Percentiles rank a stretch among this genome's conserved stretches.
Conservation (phyloP, 73 alveolate genomes). For the Paramecium octaurelia region DNA sequence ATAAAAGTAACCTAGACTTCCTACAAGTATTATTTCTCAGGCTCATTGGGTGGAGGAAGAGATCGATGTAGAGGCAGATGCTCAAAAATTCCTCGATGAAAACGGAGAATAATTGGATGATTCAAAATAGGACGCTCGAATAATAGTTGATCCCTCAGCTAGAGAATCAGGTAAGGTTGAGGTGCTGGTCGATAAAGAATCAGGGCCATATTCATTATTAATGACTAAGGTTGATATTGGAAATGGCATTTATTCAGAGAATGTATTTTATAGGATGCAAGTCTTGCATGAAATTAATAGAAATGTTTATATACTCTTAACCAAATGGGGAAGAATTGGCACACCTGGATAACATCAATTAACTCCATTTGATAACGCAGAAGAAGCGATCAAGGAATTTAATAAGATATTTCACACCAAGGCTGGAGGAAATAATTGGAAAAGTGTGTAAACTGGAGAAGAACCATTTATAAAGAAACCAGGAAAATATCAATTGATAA, state of each 20-base stretch:
- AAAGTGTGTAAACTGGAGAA: neutral
- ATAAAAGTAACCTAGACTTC: constrained; percentile 31
- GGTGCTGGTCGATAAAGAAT: neutral
- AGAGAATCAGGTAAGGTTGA: constrained; percentile 7
- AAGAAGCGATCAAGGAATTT: constrained; percentile 88
- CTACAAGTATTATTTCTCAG: constrained; percentile 27
- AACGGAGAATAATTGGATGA: constrained; percentile 47
- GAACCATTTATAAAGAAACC: neutral
- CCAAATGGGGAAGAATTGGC: constrained; percentile 98
- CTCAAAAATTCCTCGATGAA: constrained; percentile 61
- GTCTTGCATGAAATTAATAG: constrained; percentile 90
- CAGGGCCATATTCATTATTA: constrained; percentile 84
- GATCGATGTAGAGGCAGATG: constrained; percentile 65
- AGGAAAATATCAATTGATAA: neutral
- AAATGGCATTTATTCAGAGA: constrained; percentile 92
- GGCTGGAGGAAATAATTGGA: constrained; percentile 88
- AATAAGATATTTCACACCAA: constrained; percentile 82
- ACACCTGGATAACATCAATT: constrained; percentile 94
- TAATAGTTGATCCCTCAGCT: neutral
- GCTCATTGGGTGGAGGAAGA: constrained; percentile 61
- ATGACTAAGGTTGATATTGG: constrained; percentile 94
- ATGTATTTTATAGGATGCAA: constrained; percentile 94
- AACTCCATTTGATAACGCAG: constrained; percentile 85
- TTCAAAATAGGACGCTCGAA: neutral
- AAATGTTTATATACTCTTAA: constrained; percentile 90